A percentile compares a stretch with the other conserved stretches of the same genome.
phyloP scores from a whole-genome alignment of 1,139 yeast species.

The Sugiyamaella novakii region DNA sequence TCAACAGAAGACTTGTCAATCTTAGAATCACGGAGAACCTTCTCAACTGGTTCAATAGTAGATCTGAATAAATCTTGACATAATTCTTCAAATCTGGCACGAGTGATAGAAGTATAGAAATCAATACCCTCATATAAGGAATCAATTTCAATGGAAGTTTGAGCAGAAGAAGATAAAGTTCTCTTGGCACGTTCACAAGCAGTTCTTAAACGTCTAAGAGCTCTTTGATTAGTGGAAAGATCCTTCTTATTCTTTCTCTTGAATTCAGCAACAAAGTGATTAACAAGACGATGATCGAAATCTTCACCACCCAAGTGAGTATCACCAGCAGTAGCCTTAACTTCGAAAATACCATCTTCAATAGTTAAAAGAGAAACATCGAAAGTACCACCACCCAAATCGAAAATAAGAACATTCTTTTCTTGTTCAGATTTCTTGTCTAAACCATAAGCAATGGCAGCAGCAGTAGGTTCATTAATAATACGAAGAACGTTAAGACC shows the following conservation, averaged over 20 bases:
- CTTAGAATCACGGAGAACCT: slow-evolving; percentile 95
- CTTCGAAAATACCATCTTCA: slow-evolving; percentile 99
- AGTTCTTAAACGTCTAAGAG: slow-evolving; percentile 97
- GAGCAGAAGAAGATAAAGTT: slow-evolving; percentile 95
- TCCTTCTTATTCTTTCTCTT: slow-evolving; percentile 95
- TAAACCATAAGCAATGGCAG: slow-evolving; percentile 97
- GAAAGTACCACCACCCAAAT: slow-evolving; percentile 98
- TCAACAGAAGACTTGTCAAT: slow-evolving; percentile 84
- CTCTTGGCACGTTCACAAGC: slow-evolving; percentile 99
- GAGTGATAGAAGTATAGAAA: slow-evolving; percentile 94
- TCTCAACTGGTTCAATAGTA: slow-evolving; percentile 96
- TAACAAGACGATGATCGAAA: slow-evolving; percentile 95
- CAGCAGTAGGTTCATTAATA: slow-evolving; percentile 96
- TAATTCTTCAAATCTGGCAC: slow-evolving; percentile 99
- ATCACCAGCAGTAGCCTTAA: slow-evolving; percentile 99
- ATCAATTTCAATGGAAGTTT: slow-evolving; percentile 96
- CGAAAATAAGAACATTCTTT: slow-evolving; percentile 83
- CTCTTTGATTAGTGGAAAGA: slow-evolving; percentile 89
- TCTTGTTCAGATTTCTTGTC: slow-evolving; percentile 88
- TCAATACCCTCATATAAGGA: slow-evolving; percentile 96
- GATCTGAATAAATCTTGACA: slow-evolving; percentile 95
- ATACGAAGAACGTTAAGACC: slow-evolving; percentile 93
- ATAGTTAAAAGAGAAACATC: slow-evolving; percentile 96
- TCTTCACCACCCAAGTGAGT: slow-evolving; percentile 99
- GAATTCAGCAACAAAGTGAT: slow-evolving; percentile 93